Percentiles rank a stretch among this genome's conserved stretches.
Conservation (phyloP, 2,329 filamentous ascomycete species). For the Colletotrichum salicis region DNA sequence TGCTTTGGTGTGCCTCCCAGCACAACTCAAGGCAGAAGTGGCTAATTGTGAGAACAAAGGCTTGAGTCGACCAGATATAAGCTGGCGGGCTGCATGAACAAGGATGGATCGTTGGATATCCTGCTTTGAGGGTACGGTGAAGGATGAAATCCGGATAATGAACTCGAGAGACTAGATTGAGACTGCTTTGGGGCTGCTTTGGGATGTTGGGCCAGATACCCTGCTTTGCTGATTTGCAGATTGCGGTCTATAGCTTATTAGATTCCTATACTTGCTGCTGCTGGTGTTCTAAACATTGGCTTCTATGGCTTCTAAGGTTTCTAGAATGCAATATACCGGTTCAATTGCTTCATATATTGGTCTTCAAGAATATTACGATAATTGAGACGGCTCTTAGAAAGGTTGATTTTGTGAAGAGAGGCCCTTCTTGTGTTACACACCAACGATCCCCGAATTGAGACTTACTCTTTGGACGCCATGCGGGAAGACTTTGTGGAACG, state of each 20-base stretch:
- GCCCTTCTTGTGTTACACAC: neutral
- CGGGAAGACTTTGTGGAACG: too few relatives aligned
- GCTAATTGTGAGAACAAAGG: slow-evolving; percentile 33
- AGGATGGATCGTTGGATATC: slow-evolving; percentile 48
- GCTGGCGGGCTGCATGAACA: slow-evolving; percentile 42
- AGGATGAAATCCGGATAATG: neutral
- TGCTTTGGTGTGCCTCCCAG: neutral
- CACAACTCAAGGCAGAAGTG: neutral
- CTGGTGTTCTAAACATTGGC: neutral
- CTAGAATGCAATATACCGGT: neutral
- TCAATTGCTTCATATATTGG: neutral
- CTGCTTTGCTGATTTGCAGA: neutral
- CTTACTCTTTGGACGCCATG: too few relatives aligned
- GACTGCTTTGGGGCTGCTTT: too few relatives aligned
- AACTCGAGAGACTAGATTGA: neutral
- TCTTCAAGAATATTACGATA: neutral
- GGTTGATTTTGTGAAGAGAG: neutral
- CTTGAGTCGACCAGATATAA: slow-evolving; percentile 47
- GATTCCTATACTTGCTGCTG: neutral
- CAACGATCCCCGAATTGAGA: neutral
- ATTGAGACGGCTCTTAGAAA: neutral
- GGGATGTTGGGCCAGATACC: neutral
- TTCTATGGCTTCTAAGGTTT: neutral
- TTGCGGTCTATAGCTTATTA: neutral
- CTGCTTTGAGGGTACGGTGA: slow-evolving; percentile 37